Evolutionary conservation across 106 monocot species (phyloP), one percentile per base, ranked within the genome.

Genomic region (Dioscorea zingiberensis): DNA sequence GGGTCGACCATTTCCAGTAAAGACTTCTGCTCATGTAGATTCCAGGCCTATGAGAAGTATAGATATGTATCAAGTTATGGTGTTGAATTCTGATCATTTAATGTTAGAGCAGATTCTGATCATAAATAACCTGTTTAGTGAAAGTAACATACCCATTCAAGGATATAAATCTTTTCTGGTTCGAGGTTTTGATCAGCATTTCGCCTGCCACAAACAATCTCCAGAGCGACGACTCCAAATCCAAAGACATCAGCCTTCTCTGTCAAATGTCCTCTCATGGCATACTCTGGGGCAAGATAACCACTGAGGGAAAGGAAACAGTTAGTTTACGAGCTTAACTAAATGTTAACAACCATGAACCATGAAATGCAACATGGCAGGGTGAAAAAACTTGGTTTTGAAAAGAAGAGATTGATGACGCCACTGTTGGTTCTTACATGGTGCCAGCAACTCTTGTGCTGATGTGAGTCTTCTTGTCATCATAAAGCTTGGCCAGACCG

Each of bases 401-500:
- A n/a, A n/a, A n/a, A n/a, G n/a, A n/a, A n/a, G n/a, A n/a, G n/a
- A n/a, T n/a, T n/a, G n/a, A n/a, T n/a, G n/a, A n/a, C 6, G 38
- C 4, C 38, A 8, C 38, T 38, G 38, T 38, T 38, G 44, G 38
- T 59, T 46, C 83, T 73, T 78, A 90, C 94, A 91, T 80, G 73
- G 95, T 95, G 48, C 95, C 95, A 9, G 91, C 95, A 72, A 95
- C 81, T 55, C 85, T 84, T n/a, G 95, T 95, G 81, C 83, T 91
- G 62, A 91, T 85, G 67, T 95, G 95, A 25, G 87, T 95, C 60
- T 83, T 87, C 18, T 72, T 79, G 21, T 87, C 84, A 73, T 94
- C 97, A 70, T 92, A 92, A 53, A 97, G 97, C 69, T 89, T 97
- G 25, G 97, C 89, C 21, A 89, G 79, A 45, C 89, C 89, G 62